Base-by-base conservation (phyloP, 2,329 filamentous ascomycete species). In the Corinectria fuckeliana region DNA sequence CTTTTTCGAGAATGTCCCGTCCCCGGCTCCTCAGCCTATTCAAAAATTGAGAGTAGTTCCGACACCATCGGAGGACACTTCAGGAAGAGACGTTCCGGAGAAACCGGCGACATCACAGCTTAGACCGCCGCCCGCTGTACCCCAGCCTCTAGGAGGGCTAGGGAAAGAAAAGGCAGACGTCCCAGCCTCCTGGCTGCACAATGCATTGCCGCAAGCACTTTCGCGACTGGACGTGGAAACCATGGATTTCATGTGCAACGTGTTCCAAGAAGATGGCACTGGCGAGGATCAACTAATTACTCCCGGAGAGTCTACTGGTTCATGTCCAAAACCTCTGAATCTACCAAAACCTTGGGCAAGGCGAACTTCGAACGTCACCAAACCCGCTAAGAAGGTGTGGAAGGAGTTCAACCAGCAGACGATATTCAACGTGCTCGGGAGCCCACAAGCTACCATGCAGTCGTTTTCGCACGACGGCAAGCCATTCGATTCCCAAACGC, bases 361-460 rank as follows among this genome's bases (percentile, higher is more conserved):
- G 13, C 63, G 28, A 23, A 50, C 57, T 7, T 50, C 28, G 5
- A 42, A 48, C 28, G 20, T 25, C 8, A 45, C 54, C 11, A 56
- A 54, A 13, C 62, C 62, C 2, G 67, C 66, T 2, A 69, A 61
- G 54, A 69, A 76, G 11, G 78, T 85, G 58, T 90, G 87, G 85
- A 84, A 81, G 62, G 69, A 79, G 1, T 90, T 90, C 66, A 80
- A 85, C 28, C 83, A 88, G 62, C 88, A 90, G 68, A 86, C 84
- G 49, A 75, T 90, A 6, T 90, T 89, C 70, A 84, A 84, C 64
- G 82, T 88, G 6, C 77, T 91, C 47, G 86, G 85, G 64, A 81
- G 86, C 48, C 84, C 86, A 1, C 77, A 78, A 13, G 77, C 82
- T 5, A 74, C 86, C 8, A 74, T 88, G 25, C 75, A 74, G 34